Percentiles rank a stretch among this genome's conserved stretches.
Evolutionary conservation across 163 green algal genomes (phyloP).

Genomic region (Scenedesmus sp.): DNA sequence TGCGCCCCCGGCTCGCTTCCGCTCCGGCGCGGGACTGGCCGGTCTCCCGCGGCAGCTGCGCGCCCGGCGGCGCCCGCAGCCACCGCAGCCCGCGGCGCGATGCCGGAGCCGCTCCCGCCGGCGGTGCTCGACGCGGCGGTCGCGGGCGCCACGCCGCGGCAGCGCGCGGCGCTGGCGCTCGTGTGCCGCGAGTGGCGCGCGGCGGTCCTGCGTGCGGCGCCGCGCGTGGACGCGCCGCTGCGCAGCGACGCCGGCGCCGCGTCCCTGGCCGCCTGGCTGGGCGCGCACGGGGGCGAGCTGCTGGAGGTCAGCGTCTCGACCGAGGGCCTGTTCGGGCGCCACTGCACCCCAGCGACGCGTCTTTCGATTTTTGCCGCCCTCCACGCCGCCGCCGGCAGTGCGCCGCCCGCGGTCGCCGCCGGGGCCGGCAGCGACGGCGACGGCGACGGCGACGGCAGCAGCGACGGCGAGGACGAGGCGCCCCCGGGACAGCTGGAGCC

Average conservation of each 20-base stretch:
- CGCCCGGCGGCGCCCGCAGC: too few species aligned
- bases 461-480: background rate
- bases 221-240: too few species aligned
- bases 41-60: too few species aligned
- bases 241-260: background rate
- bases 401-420: background rate
- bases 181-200: slow-evolving; percentile 13
- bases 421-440: background rate
- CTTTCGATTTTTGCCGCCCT: slow-evolving; percentile 15
- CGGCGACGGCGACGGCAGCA: too few species aligned
- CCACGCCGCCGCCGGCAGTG: slow-evolving; percentile 23
- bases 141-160: background rate
- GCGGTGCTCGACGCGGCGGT: background rate
- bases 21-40: too few species aligned
- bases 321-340: slow-evolving; percentile 8
- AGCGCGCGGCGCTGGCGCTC: background rate
- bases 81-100: too few species aligned
- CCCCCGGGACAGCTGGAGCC: background rate
- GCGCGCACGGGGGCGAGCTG: background rate
- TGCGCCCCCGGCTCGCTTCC: too few species aligned
- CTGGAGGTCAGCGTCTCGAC: slow-evolving; percentile 2
- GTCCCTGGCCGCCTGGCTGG: slow-evolving; percentile 2
- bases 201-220: background rate
- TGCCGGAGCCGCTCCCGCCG: too few species aligned
- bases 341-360: background rate